Evolutionary conservation across 345 rosid species (phyloP), one percentile per base, ranked within the genome.

Genomic region (Syzygium aqueum): DNA sequence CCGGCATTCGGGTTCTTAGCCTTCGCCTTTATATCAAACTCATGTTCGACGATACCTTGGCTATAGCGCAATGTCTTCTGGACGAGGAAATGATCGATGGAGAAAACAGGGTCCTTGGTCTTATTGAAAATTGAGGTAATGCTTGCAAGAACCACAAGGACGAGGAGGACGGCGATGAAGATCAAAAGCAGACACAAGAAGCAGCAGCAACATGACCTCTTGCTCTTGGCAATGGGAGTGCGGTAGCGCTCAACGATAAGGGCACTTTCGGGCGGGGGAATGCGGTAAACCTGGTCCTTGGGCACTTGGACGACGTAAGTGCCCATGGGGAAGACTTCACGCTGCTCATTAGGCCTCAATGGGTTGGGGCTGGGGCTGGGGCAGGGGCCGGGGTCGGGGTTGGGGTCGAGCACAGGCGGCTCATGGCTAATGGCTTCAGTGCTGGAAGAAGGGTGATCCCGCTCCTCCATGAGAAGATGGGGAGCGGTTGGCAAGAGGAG

Each of bases 231-330:
- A 11, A 5, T 19, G 14, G 51, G 51, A 17, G 33, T 89, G 15
- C 82, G 53, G 27, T 53, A 89, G 85, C 80, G 86, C 85, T 91
- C 87, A 7, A 67, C 78, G 80, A 89, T 86, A 51, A 51, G 51
- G 80, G 93, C 92, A 77, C 92, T 92, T 49, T 88, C 92, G 19
- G 93, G 93, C 3, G 96, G 95, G 11, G 98, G 99, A 12, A 94
- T 28, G 0, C 94, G 93, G 87, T 92, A 95, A 73, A 96, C 89
- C 87, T 92, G 93, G n/a, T 95, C 93, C 88, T 90, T 94, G 12
- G 96, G 97, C 89, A 94, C 84, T 43, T 89, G 91, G 33, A 93
- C 73, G 3, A 89, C 85, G 92, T 94, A 93, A 28, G 95, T 95
- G 11, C 93, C 95, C 0, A 92, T 84, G 17, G 87, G 84, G 51